Evolutionary conservation across 495 filamentous ascomycete genomes (phyloP).

Genomic region (Chlorociboria aeruginascens): DNA sequence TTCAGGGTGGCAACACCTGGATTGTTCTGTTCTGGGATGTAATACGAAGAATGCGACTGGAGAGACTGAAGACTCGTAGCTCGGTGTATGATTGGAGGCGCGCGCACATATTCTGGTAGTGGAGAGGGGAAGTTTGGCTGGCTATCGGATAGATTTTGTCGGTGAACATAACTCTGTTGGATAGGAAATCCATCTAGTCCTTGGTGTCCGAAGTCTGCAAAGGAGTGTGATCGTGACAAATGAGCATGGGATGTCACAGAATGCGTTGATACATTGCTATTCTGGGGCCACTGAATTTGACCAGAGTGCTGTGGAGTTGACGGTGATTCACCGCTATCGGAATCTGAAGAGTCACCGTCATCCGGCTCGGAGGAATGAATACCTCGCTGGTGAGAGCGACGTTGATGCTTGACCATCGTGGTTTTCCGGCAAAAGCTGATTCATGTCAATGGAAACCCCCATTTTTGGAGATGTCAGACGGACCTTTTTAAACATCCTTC

Average conservation of each 20-base stretch:
- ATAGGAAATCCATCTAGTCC: slow-evolving; percentile 27
- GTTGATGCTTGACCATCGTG: slow-evolving; percentile 74
- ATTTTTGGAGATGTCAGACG: slow-evolving; percentile 11
- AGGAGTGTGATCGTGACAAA: slow-evolving; percentile 31
- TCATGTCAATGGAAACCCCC: slow-evolving; percentile 4
- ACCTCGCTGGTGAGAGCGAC: slow-evolving; percentile 55
- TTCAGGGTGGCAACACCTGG: slow-evolving; percentile 42
- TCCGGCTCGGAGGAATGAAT: slow-evolving; percentile 37
- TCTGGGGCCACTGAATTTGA: slow-evolving; percentile 23
- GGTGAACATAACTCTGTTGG: slow-evolving; percentile 26
- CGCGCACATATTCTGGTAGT: slow-evolving; percentile 10
- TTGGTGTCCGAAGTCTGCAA: slow-evolving; percentile 33
- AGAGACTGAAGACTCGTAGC: slow-evolving; percentile 17
- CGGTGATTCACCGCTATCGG: slow-evolving; percentile 36
- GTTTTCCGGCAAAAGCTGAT: slow-evolving; percentile 78
- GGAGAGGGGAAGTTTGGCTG: slow-evolving; percentile 21
- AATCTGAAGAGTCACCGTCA: slow-evolving; percentile 45
- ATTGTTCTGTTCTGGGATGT: slow-evolving; percentile 38
- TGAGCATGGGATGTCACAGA: slow-evolving; percentile 1
- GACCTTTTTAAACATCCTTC: slow-evolving; percentile 75
- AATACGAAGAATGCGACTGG: slow-evolving; percentile 22
- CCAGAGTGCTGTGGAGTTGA: slow-evolving; percentile 34
- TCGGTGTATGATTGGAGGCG: slow-evolving; percentile 13
- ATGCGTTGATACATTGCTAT: slow-evolving; percentile 4
- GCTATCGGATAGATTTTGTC: slow-evolving; percentile 32